These are phyloP conservation scores for Ichthyophthirius multifiliis DNA, from an alignment of 169 alveolate genomes.

Conservation along the genomic window DNA sequence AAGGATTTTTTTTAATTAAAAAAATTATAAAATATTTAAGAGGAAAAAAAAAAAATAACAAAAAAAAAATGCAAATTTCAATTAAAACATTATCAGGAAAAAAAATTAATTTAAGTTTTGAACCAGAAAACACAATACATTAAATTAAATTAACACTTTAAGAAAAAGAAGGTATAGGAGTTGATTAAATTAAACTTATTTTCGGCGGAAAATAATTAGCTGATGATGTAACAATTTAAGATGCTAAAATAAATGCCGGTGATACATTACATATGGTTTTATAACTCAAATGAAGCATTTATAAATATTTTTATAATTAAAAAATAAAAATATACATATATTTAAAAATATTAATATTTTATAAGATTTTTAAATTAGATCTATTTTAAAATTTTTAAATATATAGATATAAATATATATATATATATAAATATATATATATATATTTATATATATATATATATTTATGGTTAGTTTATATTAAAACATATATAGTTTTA, in stretches of 20 bases:
- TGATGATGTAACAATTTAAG: conserved; percentile 46
- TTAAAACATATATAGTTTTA: no score
- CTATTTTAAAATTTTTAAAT: no score
- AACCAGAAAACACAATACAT: not conserved
- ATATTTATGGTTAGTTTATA: no score
- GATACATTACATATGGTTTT: conserved; percentile 58
- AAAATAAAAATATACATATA: no score
- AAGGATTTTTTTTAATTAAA: not conserved
- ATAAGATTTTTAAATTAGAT: no score
- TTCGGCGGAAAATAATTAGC: conserved; percentile 47
- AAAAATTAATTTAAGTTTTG: not conserved
- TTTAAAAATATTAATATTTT: no score
- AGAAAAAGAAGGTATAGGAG: conserved; percentile 10
- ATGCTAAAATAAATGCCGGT: conserved; percentile 58
- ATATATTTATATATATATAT: no score
- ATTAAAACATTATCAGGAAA: not conserved
- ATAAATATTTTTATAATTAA: not conserved
- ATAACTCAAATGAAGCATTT: conserved; percentile 33
- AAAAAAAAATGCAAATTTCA: not conserved
- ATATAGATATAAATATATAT: no score
- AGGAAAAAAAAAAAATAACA: not conserved
- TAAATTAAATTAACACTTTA: not conserved
- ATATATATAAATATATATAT: no score
- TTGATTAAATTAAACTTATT: not conserved
- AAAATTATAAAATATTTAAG: not conserved